Evolutionary conservation across 176 grass and related monocot genomes (phyloP).

Genomic region (Hordeum vulgare): MorexV3_pseudomolecules_assembly NC_058520.1:521571646-521572145

Average conservation of each 20-base stretch:
- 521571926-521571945: not conserved
- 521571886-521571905: not conserved
- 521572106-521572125: too few relatives aligned
- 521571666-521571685: too few relatives aligned
- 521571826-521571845: too few relatives aligned
- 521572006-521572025: not conserved
- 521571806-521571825: not conserved
- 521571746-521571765: not conserved
- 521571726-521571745: not conserved
- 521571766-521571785: not conserved
- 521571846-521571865: too few relatives aligned
- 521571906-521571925: not conserved
- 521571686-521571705: too few relatives aligned
- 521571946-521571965: not conserved
- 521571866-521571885: not conserved
- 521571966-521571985: not conserved
- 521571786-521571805: not conserved
- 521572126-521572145: too few relatives aligned
- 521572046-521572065: too few relatives aligned
- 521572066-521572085: too few relatives aligned
- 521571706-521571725: not conserved
- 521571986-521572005: not conserved
- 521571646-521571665: not conserved
- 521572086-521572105: too few relatives aligned
- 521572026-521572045: too few relatives aligned